A percentile compares a stretch with the other conserved stretches of the same genome.
These are phyloP conservation scores for Haberlea rhodopensis DNA, from an alignment of 257 asterid genomes.

Conservation along the genomic window DNA sequence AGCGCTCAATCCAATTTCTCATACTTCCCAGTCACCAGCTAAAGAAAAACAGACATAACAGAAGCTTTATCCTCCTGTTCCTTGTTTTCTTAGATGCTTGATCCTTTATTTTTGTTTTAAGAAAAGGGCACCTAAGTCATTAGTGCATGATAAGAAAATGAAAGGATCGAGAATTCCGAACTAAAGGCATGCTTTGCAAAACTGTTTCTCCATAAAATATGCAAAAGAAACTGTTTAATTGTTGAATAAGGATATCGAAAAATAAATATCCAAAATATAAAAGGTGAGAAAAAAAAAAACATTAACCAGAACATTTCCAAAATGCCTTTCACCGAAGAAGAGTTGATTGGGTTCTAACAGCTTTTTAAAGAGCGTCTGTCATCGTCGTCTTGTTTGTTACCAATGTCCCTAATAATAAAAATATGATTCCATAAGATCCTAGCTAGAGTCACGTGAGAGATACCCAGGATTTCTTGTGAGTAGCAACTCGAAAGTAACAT, in stretches of 20 bases:
- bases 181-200: no score
- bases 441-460: no score
- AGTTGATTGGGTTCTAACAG: no score
- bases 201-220: slow-evolving; percentile 14
- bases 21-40: not conserved
- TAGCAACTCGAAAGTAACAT: no score
- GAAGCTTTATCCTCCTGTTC: not conserved
- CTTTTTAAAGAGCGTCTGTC: no score
- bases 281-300: not conserved
- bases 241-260: not conserved
- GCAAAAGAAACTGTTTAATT: not conserved
- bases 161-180: not conserved
- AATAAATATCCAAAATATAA: no score
- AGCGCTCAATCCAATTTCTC: not conserved
- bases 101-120: not conserved
- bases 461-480: no score
- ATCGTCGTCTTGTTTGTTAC: no score
- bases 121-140: not conserved
- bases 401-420: no score
- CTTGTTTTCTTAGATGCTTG: not conserved
- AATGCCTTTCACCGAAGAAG: no score
- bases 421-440: no score
- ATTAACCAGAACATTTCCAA: not conserved
- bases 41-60: not conserved
- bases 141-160: slow-evolving; percentile 4